A percentile compares a stretch with the other conserved stretches of the same genome.
These are phyloP conservation scores for Teratosphaeria pseudoeucalypti DNA, from an alignment of 2,329 filamentous ascomycete genomes.

Conservation along the genomic window DNA sequence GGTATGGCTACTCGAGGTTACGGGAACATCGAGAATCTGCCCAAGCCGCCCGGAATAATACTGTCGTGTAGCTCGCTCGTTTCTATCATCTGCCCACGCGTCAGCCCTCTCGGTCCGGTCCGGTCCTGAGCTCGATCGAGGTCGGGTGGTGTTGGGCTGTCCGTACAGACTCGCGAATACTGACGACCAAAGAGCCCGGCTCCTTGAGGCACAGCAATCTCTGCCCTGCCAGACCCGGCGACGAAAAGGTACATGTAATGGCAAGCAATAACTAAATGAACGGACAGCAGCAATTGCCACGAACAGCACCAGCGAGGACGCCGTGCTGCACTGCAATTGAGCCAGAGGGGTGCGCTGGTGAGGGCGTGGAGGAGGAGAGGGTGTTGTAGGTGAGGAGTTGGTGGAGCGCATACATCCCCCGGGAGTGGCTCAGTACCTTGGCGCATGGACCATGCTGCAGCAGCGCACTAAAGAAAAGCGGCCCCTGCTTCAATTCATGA, in stretches of 20 bases:
- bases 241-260: not conserved
- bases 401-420: not conserved
- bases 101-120: not conserved
- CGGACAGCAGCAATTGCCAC: conserved; percentile 12
- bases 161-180: not conserved
- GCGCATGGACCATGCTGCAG: not conserved
- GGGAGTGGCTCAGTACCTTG: not conserved
- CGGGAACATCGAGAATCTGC: not conserved
- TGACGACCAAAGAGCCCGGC: not conserved
- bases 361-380: not conserved
- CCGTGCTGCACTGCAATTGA: conserved; percentile 6
- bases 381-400: conserved; percentile 5
- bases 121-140: not conserved
- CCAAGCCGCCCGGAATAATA: not conserved
- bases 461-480: not conserved
- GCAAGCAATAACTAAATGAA: conserved; percentile 2
- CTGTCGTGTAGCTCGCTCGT: not conserved
- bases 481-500: not conserved
- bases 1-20: not conserved
- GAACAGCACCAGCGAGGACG: conserved; percentile 6
- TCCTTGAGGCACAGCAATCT: not conserved
- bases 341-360: conserved; percentile 1
- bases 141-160: not conserved
- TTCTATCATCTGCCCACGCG: not conserved
- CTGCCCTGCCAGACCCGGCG: not conserved